Evolutionary conservation across 495 filamentous ascomycete genomes (phyloP), one percentile per base, ranked within the genome.

Genomic region (Aspergillus conjunctus): DNA sequence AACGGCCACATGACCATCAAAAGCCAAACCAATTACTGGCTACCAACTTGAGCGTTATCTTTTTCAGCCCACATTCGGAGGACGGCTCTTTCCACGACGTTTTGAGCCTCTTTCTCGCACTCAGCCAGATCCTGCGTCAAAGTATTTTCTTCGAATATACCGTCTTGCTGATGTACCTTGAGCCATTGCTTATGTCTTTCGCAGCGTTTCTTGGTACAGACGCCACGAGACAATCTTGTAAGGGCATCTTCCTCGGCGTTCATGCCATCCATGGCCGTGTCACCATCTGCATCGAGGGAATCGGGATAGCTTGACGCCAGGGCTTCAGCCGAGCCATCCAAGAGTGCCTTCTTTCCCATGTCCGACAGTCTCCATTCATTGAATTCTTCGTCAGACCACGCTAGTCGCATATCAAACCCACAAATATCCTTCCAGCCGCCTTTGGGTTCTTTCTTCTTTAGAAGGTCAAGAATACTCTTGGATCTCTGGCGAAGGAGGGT

Each of bases 351-450:
- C 50, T 68, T 68, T 3, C 81, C 81, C 8, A 70, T 60, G 0
- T 73, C 66, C 0, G 77, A 77, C 3, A 74, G 54, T 20, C 80
- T 71, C 81, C 81, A 83, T n/a, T 78, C 76, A 49, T 81, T 77
- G 64, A 90, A 89, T 65, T 88, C 81, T 44, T 79, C 75, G 57
- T 88, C 84, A 14, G 79, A 80, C 83, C 86, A 85, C 2, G 82
- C 71, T 3, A 89, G 72, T 26, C 86, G 74, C 15, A 78, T 68
- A 67, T 89, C 86, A 61, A 85, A 89, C 18, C 88, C 87, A 63
- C 88, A 90, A 51, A 87, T 81, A 58, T 85, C 81, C 66, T 88
- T 88, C 78, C 77, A 81, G 49, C 78, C 77, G n/a, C 77, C 76
- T 49, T 81, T 79, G 2, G 77, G 79, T 3, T 82, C 80, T 20